A percentile compares a stretch with the other conserved stretches of the same genome.
phyloP scores from a whole-genome alignment of 176 grass and related monocot genomes.

The Chloris gayana region DNA sequence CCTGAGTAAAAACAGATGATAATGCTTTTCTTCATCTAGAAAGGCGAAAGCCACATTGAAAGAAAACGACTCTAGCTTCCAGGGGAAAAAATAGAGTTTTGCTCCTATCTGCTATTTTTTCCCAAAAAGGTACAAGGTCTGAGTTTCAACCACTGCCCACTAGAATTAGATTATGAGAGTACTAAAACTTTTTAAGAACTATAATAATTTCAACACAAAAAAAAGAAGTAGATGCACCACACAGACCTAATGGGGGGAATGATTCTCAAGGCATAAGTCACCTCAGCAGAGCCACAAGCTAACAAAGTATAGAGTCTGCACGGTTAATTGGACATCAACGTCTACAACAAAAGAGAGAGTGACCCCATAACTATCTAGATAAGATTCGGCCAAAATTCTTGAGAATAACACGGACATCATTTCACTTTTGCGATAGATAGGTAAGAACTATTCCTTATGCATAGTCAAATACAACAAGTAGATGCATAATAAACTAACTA shows the following conservation, averaged over 20 bases:
- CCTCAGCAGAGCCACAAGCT: constrained; percentile 17
- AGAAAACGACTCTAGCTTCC: constrained; percentile 7
- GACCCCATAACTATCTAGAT: constrained; percentile 18
- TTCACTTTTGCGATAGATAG: background rate
- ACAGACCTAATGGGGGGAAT: background rate
- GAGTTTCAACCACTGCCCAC: background rate
- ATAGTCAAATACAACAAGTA: background rate
- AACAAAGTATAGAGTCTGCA: background rate
- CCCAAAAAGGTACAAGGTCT: background rate
- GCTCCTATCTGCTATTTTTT: background rate
- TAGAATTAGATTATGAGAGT: constrained; percentile 3
- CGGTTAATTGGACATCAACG: background rate
- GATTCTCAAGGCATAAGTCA: background rate
- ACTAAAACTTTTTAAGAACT: background rate
- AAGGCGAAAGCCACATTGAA: background rate
- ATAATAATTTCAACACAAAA: constrained; percentile 19
- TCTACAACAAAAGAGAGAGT: constrained; percentile 3
- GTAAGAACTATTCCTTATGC: no score
- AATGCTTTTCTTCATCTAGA: background rate
- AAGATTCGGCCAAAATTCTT: constrained; percentile 7
- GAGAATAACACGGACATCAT: background rate
- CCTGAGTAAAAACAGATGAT: constrained; percentile 56
- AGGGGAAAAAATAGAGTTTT: background rate
- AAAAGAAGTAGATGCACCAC: background rate
- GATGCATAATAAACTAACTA: background rate